Base-by-base conservation (phyloP, 305 asterid genomes). In the Fraxinus baroniana region DNA sequence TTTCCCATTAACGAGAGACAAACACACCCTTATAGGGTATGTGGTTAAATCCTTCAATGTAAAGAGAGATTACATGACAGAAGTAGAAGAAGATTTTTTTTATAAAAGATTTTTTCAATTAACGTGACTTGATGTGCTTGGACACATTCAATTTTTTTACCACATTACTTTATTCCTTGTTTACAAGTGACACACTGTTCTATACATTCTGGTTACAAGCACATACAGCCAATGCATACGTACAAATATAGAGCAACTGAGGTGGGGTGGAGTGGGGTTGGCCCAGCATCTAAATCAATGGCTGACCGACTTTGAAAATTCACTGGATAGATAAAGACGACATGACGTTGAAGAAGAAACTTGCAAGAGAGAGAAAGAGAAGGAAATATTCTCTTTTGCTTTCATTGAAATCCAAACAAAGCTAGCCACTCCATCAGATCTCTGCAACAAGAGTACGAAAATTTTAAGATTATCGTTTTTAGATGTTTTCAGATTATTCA, bases 171-270 rank as follows among this genome's bases (percentile, higher is more conserved):
- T 68, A 28, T 68, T 68, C 74, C 37, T 68, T 10, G 74, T 68
- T 91, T 68, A 95, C 88, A 84, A 71, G 32, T 62, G 92, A 91
- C 97, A 90, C 97, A 90, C 79, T 86, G 93, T 92, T 91, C 94
- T 92, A 90, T 93, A 89, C 91, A 91, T 91, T 87, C 94, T 90
- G 78, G 82, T 88, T 89, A 88, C 94, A 91, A 93, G 95, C 98
- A 95, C 94, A 91, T 85, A 92, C 93, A 80, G 93, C 94, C 97
- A 93, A 94, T 84, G 75, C 81, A 86, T 92, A 89, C 85, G 80
- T 88, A 87, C 86, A 90, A 74, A 82, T 20, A 39, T 74, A 76
- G 36, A 83, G 74, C 78, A 30, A 77, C 30, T 39, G 37, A n/a
- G 62, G 82, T 68, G 77, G 62, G 74, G 60, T 4, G 66, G 62